These are phyloP conservation scores for Wickerhamomyces silvicola DNA, from an alignment of 805 yeast genomes.

Conservation along the genomic window DNA sequence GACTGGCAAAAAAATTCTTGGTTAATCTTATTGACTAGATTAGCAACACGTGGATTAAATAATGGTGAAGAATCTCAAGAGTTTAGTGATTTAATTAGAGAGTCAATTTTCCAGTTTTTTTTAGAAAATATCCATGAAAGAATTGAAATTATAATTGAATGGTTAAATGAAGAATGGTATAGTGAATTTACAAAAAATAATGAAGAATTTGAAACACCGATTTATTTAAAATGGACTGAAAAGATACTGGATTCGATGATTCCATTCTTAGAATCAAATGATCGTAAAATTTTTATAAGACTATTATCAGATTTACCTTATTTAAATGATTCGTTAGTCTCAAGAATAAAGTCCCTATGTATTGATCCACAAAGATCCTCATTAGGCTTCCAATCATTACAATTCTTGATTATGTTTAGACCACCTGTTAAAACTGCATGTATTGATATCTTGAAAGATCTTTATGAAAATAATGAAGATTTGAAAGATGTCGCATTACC, in stretches of 20 bases:
- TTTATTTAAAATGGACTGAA: constrained; percentile 63
- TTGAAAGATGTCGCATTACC: constrained; percentile 40
- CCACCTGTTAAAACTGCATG: constrained; percentile 69
- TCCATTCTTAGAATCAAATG: constrained; percentile 78
- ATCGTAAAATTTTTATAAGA: constrained; percentile 74
- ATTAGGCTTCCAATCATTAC: constrained; percentile 77
- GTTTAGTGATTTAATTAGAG: constrained; percentile 58
- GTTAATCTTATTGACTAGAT: constrained; percentile 66
- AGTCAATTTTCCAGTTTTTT: constrained; percentile 65
- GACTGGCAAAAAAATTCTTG: constrained; percentile 69
- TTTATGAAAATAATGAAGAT: constrained; percentile 43
- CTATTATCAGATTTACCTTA: constrained; percentile 83
- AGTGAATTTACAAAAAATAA: constrained; percentile 35
- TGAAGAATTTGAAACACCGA: constrained; percentile 32
- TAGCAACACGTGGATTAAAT: constrained; percentile 75
- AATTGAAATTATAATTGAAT: constrained; percentile 72
- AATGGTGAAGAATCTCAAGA: constrained; percentile 26
- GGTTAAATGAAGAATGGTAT: constrained; percentile 97
- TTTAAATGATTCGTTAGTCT: constrained; percentile 54
- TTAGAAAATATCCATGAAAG: constrained; percentile 65
- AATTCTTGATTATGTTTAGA: constrained; percentile 79
- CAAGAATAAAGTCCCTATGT: constrained; percentile 65
- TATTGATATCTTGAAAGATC: constrained; percentile 39
- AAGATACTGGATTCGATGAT: constrained; percentile 70
- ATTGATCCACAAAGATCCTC: constrained; percentile 77